Base-by-base conservation (phyloP, 1,284 basidiomycete genomes). In the Sphaerobolus stellatus region DNA sequence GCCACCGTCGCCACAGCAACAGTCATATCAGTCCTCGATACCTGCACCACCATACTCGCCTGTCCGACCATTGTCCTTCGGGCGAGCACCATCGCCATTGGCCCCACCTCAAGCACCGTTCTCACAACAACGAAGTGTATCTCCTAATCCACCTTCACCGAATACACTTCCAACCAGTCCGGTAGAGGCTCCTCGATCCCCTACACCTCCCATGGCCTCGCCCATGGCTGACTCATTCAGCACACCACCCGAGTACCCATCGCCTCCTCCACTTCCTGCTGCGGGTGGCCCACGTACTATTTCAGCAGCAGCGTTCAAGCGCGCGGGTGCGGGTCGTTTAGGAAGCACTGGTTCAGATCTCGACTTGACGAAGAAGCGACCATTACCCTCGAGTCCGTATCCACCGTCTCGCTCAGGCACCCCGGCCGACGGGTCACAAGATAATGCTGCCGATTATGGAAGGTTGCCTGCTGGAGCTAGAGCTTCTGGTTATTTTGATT, bases 251-350 rank as follows among this genome's bases (percentile, higher is more conserved):
- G 60, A 61, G 29, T 56, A 53, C 44, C 56, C 62, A 18, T 14
- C 31, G n/a, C 27, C 46, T 8, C 61, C 38, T 22, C 62, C 45
- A 48, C 56, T 50, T 25, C 64, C 68, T 16, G 46, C 24, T 9
- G 20, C n/a, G 5, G 48, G 48, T 33, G 76, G 74, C 7, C 56
- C 72, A 13, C 77, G 83, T 31, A 90, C 81, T 40, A 89, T 90
- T 54, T 82, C 86, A 1, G 88, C 87, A 0, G 84, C 86, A 7
- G 88, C 87, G 22, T 90, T 90, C 70, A 80, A 80, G 64, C 73
- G 85, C n/a, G 79, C 74, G 7, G 44, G 28, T n/a, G n/a, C n/a
- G n/a, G n/a, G n/a, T n/a, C n/a, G n/a, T n/a, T n/a, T n/a, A n/a
- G n/a, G n/a, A n/a, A n/a, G n/a, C n/a, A n/a, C n/a, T n/a, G n/a